Percentiles rank a stretch among this genome's conserved stretches.
Conservation (phyloP, 768 basidiomycete genomes). For the Mycena capillaripes region DNA sequence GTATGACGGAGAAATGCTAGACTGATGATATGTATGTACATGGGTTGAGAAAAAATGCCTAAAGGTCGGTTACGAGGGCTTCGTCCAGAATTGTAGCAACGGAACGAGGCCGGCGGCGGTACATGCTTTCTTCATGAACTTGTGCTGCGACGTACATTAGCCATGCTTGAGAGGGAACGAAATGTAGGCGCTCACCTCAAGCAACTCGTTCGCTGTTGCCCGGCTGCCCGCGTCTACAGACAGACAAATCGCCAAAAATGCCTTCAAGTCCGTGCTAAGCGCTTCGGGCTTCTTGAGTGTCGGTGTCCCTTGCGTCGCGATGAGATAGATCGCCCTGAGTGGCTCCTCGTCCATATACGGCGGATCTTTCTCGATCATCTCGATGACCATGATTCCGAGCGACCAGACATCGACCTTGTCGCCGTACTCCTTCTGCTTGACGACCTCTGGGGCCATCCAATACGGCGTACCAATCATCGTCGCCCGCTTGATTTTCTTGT, state of each 20-base stretch:
- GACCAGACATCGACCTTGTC: conserved; percentile 98
- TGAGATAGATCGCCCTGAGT: conserved; percentile 92
- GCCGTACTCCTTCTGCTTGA: conserved; percentile 97
- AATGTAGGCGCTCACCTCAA: conserved; percentile 70
- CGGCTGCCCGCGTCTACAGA: conserved; percentile 97
- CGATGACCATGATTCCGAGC: conserved; percentile 97
- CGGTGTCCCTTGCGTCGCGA: conserved; percentile 98
- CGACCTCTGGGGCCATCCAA: conserved; percentile 99
- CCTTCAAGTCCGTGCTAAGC: conserved; percentile 92
- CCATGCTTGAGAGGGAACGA: background rate
- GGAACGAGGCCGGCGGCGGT: conserved; percentile 86
- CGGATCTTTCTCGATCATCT: conserved; percentile 99
- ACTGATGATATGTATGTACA: too few relatives aligned
- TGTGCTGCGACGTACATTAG: conserved; percentile 72
- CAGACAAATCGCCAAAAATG: conserved; percentile 96
- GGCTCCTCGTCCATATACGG: conserved; percentile 97
- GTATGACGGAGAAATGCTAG: too few relatives aligned
- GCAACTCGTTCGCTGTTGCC: conserved; percentile 88
- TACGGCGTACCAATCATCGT: conserved; percentile 99
- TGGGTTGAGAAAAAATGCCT: too few relatives aligned
- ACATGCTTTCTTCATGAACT: conserved; percentile 94
- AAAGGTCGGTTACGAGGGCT: too few relatives aligned
- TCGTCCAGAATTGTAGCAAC: too few relatives aligned
- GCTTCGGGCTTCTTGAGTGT: conserved; percentile 97
- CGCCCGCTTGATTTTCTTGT: conserved; percentile 96